Conservation (phyloP, 1,284 basidiomycete species). For the Ceratobasidium sp. region DNA sequence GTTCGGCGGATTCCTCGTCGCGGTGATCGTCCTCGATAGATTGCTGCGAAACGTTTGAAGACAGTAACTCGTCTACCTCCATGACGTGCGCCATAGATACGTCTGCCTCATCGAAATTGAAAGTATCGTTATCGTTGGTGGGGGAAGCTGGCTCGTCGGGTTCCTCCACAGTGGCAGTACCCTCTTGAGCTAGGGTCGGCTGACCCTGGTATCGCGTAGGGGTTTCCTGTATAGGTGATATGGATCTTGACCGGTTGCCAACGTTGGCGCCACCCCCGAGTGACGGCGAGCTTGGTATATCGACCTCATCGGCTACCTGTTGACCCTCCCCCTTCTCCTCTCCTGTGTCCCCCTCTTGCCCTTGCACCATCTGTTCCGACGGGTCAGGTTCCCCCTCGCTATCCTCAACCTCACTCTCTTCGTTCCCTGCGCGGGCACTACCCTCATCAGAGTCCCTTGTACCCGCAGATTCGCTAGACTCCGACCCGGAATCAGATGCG, state of each 20-base stretch:
- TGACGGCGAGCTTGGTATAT: neutral
- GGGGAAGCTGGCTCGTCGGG: neutral
- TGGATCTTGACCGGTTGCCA: too few species aligned
- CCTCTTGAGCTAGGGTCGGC: neutral
- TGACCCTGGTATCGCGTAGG: neutral
- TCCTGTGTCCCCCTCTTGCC: neutral
- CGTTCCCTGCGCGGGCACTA: neutral
- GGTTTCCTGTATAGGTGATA: neutral
- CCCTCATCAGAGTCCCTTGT: neutral
- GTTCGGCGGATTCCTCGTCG: neutral
- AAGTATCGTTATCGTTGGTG: too few species aligned
- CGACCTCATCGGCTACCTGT: neutral
- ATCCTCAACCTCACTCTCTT: neutral
- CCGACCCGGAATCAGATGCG: neutral
- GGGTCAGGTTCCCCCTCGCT: neutral
- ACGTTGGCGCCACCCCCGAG: neutral
- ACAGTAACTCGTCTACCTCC: conserved; percentile 27
- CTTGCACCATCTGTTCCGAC: neutral
- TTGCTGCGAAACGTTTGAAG: neutral
- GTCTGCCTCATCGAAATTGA: neutral
- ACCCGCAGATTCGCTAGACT: neutral
- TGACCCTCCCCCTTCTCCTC: too few species aligned
- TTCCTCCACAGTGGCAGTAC: neutral
- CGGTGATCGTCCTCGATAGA: neutral
- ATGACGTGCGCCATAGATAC: conserved; percentile 17